phyloP scores from a whole-genome alignment of 2,329 filamentous ascomycete species.

The Paraphoma chrysanthemicola region DNA sequence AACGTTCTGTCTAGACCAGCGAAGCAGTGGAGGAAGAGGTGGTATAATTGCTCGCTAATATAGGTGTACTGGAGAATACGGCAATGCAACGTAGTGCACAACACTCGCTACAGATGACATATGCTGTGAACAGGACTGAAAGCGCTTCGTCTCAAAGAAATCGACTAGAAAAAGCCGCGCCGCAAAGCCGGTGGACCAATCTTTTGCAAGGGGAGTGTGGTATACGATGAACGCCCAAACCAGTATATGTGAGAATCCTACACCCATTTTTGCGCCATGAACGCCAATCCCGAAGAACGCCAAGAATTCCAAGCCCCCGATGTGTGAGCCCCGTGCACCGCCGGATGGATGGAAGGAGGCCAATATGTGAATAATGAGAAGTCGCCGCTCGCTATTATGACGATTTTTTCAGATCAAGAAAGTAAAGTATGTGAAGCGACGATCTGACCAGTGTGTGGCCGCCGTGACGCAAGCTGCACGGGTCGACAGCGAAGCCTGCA shows the following conservation, averaged over 20 bases:
- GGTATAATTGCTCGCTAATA: conserved; percentile 12
- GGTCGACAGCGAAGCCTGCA: not conserved
- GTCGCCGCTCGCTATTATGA: not conserved
- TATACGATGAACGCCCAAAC: conserved; percentile 21
- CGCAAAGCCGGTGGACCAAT: conserved; percentile 16
- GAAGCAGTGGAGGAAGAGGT: conserved; percentile 7
- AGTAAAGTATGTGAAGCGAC: not conserved
- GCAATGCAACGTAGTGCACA: not conserved
- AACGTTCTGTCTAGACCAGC: conserved; percentile 8
- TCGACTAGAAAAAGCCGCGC: conserved; percentile 6
- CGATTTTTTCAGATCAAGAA: not conserved
- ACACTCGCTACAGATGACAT: not conserved
- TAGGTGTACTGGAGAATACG: conserved; percentile 3
- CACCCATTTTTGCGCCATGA: conserved; percentile 7
- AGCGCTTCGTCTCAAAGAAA: not conserved
- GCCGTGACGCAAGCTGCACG: not conserved
- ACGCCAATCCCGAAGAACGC: conserved; percentile 12
- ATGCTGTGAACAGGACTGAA: not conserved
- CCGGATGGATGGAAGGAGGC: conserved; percentile 14
- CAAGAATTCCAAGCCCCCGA: conserved; percentile 3
- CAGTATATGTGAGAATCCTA: conserved; percentile 23
- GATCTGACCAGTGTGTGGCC: not conserved
- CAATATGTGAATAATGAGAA: not conserved
- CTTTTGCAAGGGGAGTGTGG: conserved; percentile 5
- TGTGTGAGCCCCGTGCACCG: conserved; percentile 4